phyloP scores from a whole-genome alignment of 2,329 filamentous ascomycete species.

The Paecilomyces sp. region DNA sequence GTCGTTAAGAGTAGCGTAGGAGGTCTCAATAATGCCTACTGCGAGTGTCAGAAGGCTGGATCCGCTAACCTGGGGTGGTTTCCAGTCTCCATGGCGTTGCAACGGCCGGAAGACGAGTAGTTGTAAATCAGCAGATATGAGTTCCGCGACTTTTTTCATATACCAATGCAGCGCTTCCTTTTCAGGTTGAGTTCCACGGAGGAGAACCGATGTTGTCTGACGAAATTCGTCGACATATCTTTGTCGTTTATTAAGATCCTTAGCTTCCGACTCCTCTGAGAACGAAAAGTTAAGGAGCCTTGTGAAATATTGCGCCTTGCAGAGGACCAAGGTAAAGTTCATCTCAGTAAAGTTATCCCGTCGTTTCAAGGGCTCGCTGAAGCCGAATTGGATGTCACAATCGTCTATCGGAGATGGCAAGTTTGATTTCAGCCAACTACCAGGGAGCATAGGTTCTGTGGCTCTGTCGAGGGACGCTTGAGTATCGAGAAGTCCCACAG shows the following conservation, averaged over 20 bases:
- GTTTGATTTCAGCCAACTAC: conserved; percentile 19
- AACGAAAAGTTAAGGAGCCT: conserved; percentile 18
- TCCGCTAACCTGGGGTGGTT: conserved; percentile 12
- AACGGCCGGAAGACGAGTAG: conserved; percentile 20
- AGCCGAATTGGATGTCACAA: conserved; percentile 17
- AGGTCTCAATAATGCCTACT: neutral
- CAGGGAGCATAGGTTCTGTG: conserved; percentile 27
- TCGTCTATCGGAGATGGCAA: conserved; percentile 21
- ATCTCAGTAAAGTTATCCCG: conserved; percentile 20
- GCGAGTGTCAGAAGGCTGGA: neutral
- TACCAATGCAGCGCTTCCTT: conserved; percentile 19
- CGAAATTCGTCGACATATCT: conserved; percentile 19
- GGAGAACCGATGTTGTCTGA: conserved; percentile 11
- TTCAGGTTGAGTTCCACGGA: conserved; percentile 14
- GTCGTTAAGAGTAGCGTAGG: neutral
- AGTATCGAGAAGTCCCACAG: conserved; percentile 22
- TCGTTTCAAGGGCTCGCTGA: conserved; percentile 7
- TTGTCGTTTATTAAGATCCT: conserved; percentile 17
- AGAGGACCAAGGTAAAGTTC: conserved; percentile 16
- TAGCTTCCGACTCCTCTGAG: conserved; percentile 13
- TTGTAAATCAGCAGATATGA: conserved; percentile 19
- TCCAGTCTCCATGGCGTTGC: conserved; percentile 14
- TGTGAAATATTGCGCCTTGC: conserved; percentile 14
- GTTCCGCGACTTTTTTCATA: conserved; percentile 11
- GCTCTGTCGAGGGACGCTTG: conserved; percentile 22